Conservation (phyloP, 192 early-diverging fungal species). For the Umbelopsis sp. region DNA sequence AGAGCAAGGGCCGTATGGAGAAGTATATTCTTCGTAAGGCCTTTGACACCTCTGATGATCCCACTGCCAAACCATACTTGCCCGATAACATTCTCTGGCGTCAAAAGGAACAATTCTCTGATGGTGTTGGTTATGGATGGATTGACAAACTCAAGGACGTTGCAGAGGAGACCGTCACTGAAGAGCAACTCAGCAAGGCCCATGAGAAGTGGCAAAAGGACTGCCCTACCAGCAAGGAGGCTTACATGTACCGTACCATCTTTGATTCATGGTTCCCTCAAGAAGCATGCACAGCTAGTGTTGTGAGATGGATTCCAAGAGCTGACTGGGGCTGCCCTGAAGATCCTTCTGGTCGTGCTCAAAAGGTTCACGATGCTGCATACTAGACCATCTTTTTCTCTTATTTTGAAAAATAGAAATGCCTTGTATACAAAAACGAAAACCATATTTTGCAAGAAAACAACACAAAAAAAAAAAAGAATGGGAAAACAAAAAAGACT, state of each 20-base stretch:
- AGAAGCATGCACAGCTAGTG: constrained; percentile 83
- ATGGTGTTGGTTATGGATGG: constrained; percentile 98
- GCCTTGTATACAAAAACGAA: constrained; percentile 1
- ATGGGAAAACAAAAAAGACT: too few relatives aligned
- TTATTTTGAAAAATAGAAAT: not conserved
- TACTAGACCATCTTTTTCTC: constrained; percentile 43
- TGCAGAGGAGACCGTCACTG: constrained; percentile 69
- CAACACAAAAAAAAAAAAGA: not conserved
- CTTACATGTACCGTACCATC: constrained; percentile 89
- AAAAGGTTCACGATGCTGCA: constrained; percentile 82
- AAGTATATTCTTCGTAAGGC: constrained; percentile 95
- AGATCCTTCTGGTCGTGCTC: constrained; percentile 97
- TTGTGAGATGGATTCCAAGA: constrained; percentile 95
- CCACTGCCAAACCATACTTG: constrained; percentile 72
- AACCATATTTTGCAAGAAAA: not conserved
- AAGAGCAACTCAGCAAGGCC: constrained; percentile 73
- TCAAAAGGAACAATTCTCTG: constrained; percentile 99
- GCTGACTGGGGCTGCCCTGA: constrained; percentile 98
- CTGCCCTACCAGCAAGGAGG: constrained; percentile 95
- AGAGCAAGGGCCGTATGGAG: constrained; percentile 74
- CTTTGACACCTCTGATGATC: constrained; percentile 86
- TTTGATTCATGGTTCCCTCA: constrained; percentile 96
- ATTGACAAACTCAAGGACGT: constrained; percentile 92
- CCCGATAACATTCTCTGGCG: constrained; percentile 92
- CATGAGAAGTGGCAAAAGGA: constrained; percentile 79